Evolutionary conservation across 139 green algal species (phyloP).

Genomic region (Yamagishiella unicocca): DNA sequence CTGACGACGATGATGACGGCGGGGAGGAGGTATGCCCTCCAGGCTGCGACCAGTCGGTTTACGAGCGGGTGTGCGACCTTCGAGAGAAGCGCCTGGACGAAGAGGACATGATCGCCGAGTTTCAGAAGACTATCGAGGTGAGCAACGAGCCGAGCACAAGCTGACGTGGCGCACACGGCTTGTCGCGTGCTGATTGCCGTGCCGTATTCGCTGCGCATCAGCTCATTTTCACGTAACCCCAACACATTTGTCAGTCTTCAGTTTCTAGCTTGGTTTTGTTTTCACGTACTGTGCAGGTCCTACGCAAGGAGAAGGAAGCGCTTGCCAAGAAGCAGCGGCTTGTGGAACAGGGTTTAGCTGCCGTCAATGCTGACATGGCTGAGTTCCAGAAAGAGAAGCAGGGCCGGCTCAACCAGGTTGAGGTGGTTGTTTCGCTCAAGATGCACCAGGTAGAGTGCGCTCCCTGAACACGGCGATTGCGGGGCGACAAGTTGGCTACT

Average conservation of each 20-base stretch:
- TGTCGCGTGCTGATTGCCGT: no score
- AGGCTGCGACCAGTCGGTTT: conserved; percentile 78
- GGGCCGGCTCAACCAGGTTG: conserved; percentile 80
- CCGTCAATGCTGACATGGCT: conserved; percentile 73
- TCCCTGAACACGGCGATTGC: no score
- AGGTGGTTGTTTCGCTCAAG: conserved; percentile 72
- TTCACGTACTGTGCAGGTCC: conserved; percentile 25
- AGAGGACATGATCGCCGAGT: conserved; percentile 78
- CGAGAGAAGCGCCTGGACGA: conserved; percentile 83
- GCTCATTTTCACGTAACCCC: no score
- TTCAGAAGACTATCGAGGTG: conserved; percentile 76
- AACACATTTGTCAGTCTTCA: no score
- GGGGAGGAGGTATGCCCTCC: conserved; percentile 78
- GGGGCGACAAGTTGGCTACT: no score
- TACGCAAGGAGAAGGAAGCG: conserved; percentile 81
- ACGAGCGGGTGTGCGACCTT: conserved; percentile 84
- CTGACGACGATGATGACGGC: conserved; percentile 66
- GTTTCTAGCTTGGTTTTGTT: no score
- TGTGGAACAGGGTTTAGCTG: conserved; percentile 74
- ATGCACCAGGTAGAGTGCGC: conserved; percentile 57
- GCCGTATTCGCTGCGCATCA: no score
- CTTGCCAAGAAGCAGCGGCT: conserved; percentile 81
- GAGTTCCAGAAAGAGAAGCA: conserved; percentile 93
- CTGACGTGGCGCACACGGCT: no score
- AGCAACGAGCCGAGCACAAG: no score